phyloP scores from a whole-genome alignment of 2,329 filamentous ascomycete species.

The Fusarium devonianum region DNA sequence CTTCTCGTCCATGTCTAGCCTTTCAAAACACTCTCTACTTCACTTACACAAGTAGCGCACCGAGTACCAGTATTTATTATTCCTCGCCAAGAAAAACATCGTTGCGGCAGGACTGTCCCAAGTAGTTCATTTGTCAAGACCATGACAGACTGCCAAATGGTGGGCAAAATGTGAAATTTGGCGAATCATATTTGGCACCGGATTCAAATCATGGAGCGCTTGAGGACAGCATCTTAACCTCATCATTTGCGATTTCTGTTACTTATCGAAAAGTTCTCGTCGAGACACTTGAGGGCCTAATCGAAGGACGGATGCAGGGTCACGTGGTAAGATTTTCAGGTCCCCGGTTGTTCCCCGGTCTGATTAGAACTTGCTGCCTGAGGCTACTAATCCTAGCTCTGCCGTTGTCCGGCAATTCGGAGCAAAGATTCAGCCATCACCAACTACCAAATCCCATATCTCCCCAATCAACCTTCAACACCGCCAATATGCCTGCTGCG shows the following conservation, averaged over 20 bases:
- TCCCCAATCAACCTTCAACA: conserved; percentile 46
- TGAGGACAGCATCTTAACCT: no score
- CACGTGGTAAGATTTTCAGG: conserved; percentile 24
- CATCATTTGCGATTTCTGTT: no score
- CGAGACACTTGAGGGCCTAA: conserved; percentile 52
- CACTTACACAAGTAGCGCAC: conserved; percentile 53
- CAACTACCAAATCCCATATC: conserved; percentile 43
- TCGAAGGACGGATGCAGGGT: background rate
- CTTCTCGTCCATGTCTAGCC: conserved; percentile 40
- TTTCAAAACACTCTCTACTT: conserved; percentile 49
- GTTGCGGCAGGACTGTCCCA: conserved; percentile 55
- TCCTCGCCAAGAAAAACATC: conserved; percentile 54
- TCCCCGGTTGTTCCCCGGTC: conserved; percentile 27
- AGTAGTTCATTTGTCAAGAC: conserved; percentile 58
- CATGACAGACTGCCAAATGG: conserved; percentile 54
- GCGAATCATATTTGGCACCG: no score
- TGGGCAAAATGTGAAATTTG: conserved; percentile 55
- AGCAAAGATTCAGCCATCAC: conserved; percentile 48
- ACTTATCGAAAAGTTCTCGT: no score
- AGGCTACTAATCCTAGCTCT: conserved; percentile 40
- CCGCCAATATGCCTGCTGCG: conserved; percentile 88
- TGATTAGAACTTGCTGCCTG: conserved; percentile 37
- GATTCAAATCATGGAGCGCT: no score
- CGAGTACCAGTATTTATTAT: conserved; percentile 42
- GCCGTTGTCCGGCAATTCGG: conserved; percentile 43